Base-by-base conservation (phyloP, 75 land plant genomes). In the Cunninghamia lanceolata region DNA sequence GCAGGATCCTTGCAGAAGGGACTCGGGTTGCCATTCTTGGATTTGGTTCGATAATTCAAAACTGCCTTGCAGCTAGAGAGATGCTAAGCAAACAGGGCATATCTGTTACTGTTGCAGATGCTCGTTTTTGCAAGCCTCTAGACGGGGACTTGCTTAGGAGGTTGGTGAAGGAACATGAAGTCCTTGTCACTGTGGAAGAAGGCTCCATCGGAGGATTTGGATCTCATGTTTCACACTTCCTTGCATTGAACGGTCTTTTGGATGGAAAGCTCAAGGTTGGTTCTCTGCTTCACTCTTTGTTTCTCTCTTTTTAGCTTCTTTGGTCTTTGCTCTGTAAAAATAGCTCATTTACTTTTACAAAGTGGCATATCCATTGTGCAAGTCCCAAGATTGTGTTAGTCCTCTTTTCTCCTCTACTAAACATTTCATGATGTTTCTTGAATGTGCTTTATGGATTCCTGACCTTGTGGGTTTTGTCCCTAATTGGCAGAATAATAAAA, bases 191-290 rank as follows among this genome's bases (percentile, higher is more conserved):
- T 4, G 92, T 91, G 9, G 94, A 92, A 85, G 91, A 92, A 88
- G 93, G 92, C 0, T 92, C 93, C 15, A 56, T 92, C 54, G 93
- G 93, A 83, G 93, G 94, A 30, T 92, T 92, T 80, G 90, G 91
- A 32, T 85, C 94, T 47, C 94, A 92, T 74, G 94, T 92, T 38
- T 85, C 90, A 19, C 92, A 91, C 54, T 92, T 91, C 84, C 36
- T 92, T 21, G 89, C 89, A 28, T 59, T 92, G 76, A 86, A 91
- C 32, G 94, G 94, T 15, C 89, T 91, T 19, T 87, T 92, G 9
- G 94, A 91, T 43, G 88, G 91, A 46, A 91, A 85, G 1, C 82
- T 88, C 14, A 89, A 91, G 89, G 94, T 91, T 43, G 32, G 82
- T 30, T 43, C 50, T 80, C 46, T 43, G 11, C 47, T 3, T 80